Percentiles rank a stretch among this genome's conserved stretches.
Evolutionary conservation across 1,139 yeast species (phyloP).

Genomic region (Yamadazyma jaroonii): DNA sequence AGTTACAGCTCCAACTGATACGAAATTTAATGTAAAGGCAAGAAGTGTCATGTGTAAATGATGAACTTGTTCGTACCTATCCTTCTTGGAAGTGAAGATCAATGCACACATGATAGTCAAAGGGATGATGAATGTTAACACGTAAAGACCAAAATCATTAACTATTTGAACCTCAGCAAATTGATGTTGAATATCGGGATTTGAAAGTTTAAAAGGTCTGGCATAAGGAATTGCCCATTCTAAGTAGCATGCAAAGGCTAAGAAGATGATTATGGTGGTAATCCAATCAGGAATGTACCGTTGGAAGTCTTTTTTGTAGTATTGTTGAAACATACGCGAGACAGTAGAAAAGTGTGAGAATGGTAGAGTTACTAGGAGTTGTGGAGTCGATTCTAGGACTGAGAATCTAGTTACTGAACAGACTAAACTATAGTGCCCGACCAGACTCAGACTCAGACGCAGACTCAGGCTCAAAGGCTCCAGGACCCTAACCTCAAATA

Average conservation of each 20-base stretch:
- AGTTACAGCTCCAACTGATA: slow-evolving; percentile 25
- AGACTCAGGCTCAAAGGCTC: too few species aligned
- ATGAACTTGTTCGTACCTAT: slow-evolving; percentile 9
- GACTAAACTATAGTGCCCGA: too few species aligned
- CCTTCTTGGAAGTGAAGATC: slow-evolving; percentile 5
- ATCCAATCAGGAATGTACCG: slow-evolving; percentile 31
- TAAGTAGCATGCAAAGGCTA: slow-evolving; percentile 32
- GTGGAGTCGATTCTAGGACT: too few species aligned
- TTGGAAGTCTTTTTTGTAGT: slow-evolving; percentile 6
- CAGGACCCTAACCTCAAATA: too few species aligned
- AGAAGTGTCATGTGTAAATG: slow-evolving; percentile 23
- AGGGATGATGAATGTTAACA: slow-evolving; percentile 25
- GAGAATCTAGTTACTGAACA: too few species aligned
- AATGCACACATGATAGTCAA: slow-evolving; percentile 13
- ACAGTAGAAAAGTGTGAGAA: too few species aligned
- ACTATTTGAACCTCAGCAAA: slow-evolving; percentile 45
- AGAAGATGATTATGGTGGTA: slow-evolving; percentile 22
- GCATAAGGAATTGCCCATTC: slow-evolving; percentile 38
- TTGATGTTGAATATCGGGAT: slow-evolving; percentile 42
- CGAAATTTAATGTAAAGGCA: slow-evolving; percentile 23
- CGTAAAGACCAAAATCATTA: slow-evolving; percentile 25
- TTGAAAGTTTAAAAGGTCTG: slow-evolving; percentile 34
- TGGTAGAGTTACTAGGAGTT: too few species aligned
- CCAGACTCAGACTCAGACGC: too few species aligned
- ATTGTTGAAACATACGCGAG: slow-evolving; percentile 8